phyloP scores from a whole-genome alignment of 768 basidiomycete species.

The Mycena leptocephala region DNA sequence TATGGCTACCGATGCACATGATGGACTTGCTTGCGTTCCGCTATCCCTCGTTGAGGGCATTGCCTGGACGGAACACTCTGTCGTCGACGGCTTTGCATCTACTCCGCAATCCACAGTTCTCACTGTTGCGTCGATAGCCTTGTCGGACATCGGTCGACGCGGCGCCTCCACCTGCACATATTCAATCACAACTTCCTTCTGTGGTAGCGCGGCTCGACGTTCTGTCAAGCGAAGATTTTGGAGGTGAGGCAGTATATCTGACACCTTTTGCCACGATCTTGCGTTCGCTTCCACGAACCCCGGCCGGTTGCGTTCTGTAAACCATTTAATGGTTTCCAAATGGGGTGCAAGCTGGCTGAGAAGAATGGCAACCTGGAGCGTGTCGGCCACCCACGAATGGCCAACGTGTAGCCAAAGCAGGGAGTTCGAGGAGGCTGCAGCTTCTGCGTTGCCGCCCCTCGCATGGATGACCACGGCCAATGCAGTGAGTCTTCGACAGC shows the following conservation, averaged over 20 bases:
- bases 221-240: slow-evolving; percentile 79
- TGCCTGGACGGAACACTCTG: slow-evolving; percentile 55
- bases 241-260: slow-evolving; percentile 81
- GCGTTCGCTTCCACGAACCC: slow-evolving; percentile 80
- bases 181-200: slow-evolving; percentile 38
- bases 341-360: slow-evolving; percentile 85
- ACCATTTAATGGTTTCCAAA: slow-evolving; percentile 81
- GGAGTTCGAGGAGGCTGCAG: slow-evolving; percentile 73
- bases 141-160: slow-evolving; percentile 49
- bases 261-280: slow-evolving; percentile 78
- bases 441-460: slow-evolving; percentile 58
- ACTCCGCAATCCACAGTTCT: slow-evolving; percentile 57
- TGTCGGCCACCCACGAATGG: slow-evolving; percentile 81
- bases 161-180: slow-evolving; percentile 26
- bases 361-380: slow-evolving; percentile 79
- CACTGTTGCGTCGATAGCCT: slow-evolving; percentile 70
- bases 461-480: slow-evolving; percentile 79
- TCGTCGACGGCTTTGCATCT: slow-evolving; percentile 56
- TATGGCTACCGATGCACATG: slow-evolving; percentile 58
- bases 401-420: slow-evolving; percentile 83
- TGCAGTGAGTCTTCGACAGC: slow-evolving; percentile 76
- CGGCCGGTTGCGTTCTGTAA: slow-evolving; percentile 83
- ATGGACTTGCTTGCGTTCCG: slow-evolving; percentile 58
- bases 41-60: slow-evolving; percentile 53
- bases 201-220: slow-evolving; percentile 58